Conservation (phyloP, 306 rosid species). For the Malus sieversii region DNA sequence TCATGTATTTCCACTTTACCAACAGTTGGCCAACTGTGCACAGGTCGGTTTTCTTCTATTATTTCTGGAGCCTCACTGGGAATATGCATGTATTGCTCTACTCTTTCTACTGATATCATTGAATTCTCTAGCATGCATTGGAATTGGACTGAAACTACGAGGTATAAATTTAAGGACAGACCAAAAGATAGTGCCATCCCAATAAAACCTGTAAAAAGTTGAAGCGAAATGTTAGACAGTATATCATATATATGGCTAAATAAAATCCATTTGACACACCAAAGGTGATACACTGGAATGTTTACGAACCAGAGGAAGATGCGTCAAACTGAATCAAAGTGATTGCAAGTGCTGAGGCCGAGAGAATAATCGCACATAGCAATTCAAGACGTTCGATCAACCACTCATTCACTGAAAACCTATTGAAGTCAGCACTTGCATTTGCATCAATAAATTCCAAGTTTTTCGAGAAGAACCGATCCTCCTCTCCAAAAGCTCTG, state of each 20-base stretch:
- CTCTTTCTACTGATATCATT: slow-evolving; percentile 27
- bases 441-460: slow-evolving; percentile 17
- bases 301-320: slow-evolving; percentile 16
- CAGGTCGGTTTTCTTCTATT: slow-evolving; percentile 15
- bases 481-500: slow-evolving; percentile 27
- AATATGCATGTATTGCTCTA: slow-evolving; percentile 33
- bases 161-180: slow-evolving; percentile 16
- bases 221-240: not conserved
- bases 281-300: not conserved
- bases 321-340: slow-evolving; percentile 11
- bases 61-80: slow-evolving; percentile 24
- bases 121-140: slow-evolving; percentile 19
- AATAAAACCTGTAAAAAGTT: slow-evolving; percentile 20
- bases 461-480: slow-evolving; percentile 10
- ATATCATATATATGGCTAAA: not conserved
- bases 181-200: slow-evolving; percentile 29
- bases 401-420: slow-evolving; percentile 23
- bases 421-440: slow-evolving; percentile 18
- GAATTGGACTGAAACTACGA: slow-evolving; percentile 13
- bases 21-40: slow-evolving; percentile 18
- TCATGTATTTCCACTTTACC: slow-evolving; percentile 19
- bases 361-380: slow-evolving; percentile 14
- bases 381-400: slow-evolving; percentile 19
- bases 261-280: not conserved
- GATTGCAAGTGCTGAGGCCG: slow-evolving; percentile 21